Base-by-base conservation (phyloP, 495 filamentous ascomycete genomes). In the Penicillium crystallinum region DNA sequence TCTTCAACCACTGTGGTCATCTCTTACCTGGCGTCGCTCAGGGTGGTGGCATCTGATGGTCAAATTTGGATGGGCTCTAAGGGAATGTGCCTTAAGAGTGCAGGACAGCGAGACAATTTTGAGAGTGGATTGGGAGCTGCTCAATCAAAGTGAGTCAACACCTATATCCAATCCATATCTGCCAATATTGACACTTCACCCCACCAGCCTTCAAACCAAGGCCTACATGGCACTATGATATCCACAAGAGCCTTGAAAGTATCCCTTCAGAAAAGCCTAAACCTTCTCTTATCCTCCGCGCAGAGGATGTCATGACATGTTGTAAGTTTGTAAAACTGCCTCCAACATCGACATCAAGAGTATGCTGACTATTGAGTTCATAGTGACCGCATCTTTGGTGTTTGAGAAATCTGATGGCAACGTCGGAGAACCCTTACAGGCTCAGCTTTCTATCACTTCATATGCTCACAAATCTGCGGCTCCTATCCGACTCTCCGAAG, bases 81-180 rank as follows among this genome's bases (percentile, higher is more conserved):
- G 89, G 57, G 77, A 88, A 51, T 89, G 86, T 54, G 91, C 91
- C 4, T 59, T 76, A 0, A 77, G 78, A 44, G 64, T 77, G 11
- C 79, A 82, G 11, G 82, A 90, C 56, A 75, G 75, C 11, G 83
- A 85, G 35, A 78, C 82, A 12, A 69, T 91, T 9, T 62, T 96
- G 23, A 78, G 81, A 31, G 84, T 92, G n/a, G 85, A 90, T 46
- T 92, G 91, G 83, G 92, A 97, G 62, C 75, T 96, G 29, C 70
- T 89, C 53, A 84, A 83, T 57, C 74, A 69, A 52, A 72, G 87
- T 91, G 65, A 66, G 86, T 40, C 14, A 35, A 31, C 25, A 34
- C 6, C 25, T 14, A 4, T 8, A 25, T 21, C 36, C 22, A 21
- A 17, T 41, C 6, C 23, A 17, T 33, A 23, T 36, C 14, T 21